phyloP scores from a whole-genome alignment of 345 rosid genomes.

The Pseudoturritis turrita region DNA sequence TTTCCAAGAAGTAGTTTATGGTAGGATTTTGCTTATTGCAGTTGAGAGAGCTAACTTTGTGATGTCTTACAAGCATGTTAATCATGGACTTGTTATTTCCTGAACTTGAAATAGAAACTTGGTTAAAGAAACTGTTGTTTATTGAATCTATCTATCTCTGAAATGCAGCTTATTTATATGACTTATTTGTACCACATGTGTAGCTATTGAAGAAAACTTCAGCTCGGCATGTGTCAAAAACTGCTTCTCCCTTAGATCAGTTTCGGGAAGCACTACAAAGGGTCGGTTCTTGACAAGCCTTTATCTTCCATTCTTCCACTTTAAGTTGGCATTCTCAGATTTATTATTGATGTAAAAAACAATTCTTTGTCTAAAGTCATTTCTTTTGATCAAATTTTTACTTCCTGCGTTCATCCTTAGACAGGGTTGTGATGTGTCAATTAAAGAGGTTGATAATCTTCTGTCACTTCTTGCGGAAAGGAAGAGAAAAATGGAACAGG shows the following conservation, averaged over 20 bases:
- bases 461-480: slow-evolving; percentile 70
- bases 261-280: slow-evolving; percentile 59
- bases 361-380: background rate
- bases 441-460: slow-evolving; percentile 84
- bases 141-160: background rate
- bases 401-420: slow-evolving; percentile 32
- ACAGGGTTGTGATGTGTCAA: slow-evolving; percentile 90
- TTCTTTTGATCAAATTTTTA: slow-evolving; percentile 14
- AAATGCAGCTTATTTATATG: slow-evolving; percentile 10
- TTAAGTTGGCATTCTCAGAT: background rate
- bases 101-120: background rate
- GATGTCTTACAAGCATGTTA: background rate
- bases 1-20: background rate
- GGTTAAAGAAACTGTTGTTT: background rate
- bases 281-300: slow-evolving; percentile 42
- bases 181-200: slow-evolving; percentile 38
- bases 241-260: slow-evolving; percentile 66
- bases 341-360: background rate
- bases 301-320: background rate
- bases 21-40: background rate
- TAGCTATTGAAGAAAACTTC: slow-evolving; percentile 75
- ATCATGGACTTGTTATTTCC: background rate
- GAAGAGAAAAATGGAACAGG: slow-evolving; percentile 96
- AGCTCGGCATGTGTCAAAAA: slow-evolving; percentile 62
- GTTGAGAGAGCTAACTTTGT: background rate